Base-by-base conservation (phyloP, 192 early-diverging fungal species). In the Gamsiella multidivaricata region DNA sequence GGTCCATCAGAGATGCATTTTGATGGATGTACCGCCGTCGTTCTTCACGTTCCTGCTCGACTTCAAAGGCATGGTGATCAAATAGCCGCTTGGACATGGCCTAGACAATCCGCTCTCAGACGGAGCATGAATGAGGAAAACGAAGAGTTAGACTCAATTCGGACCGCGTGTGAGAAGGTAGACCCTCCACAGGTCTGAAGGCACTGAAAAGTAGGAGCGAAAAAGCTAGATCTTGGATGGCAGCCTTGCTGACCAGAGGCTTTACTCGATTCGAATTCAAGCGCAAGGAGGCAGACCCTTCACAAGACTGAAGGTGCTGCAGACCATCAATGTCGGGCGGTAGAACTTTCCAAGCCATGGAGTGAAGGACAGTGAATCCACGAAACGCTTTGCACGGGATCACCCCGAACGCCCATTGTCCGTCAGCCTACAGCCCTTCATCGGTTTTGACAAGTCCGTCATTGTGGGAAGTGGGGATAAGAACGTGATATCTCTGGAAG, bases 351-450 rank as follows among this genome's bases (percentile, higher is more conserved):
- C 64, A 66, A 42, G 49, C 1, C 25, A 64, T 66, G 41, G 20
- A 55, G 34, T 56, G 54, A 67, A 58, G 65, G 49, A 51, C 33
- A 50, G 50, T 67, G 55, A 54, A 67, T 57, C 65, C 65, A 45
- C 65, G 54, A 50, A 46, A 56, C 65, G 54, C 65, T 55, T 65
- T 41, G 42, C 29, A 65, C 53, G 64, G 64, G 64, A 65, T 56
- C 34, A 14, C 64, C 61, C 65, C 65, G 65, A 67, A 50, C 65
- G 55, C 55, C 65, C 65, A 67, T 67, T 50, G 45, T 39, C 65
- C 65, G 32, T 67, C 65, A 50, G 65, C 29, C 41, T 8, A 45
- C 55, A 54, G 51, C 63, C 10, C 22, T 29, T 12, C 60, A 62
- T 62, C 36, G 5, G 23, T 43, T 58, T 49, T 12, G n/a, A n/a